phyloP scores from a whole-genome alignment of 441 rosid species.

The Gossypium davidsonii region DNA sequence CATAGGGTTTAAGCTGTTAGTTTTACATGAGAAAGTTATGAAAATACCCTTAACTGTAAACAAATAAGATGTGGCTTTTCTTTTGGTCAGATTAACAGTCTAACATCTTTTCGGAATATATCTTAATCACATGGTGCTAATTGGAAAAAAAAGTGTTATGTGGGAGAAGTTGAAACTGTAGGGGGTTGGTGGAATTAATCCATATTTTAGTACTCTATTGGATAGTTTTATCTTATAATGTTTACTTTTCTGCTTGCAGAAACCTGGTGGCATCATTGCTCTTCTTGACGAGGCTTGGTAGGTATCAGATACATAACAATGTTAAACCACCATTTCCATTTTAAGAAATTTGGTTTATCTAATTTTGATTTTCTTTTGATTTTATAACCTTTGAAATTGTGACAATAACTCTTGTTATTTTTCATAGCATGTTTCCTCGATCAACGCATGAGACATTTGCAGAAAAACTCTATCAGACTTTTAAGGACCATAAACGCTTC shows the following conservation, averaged over 20 bases:
- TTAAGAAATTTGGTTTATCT: neutral
- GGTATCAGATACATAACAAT: slow-evolving; percentile 18
- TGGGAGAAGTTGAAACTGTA: neutral
- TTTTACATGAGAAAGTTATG: neutral
- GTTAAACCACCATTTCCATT: slow-evolving; percentile 4
- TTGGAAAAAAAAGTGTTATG: neutral
- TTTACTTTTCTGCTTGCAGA: slow-evolving; percentile 51
- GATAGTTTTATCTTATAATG: slow-evolving; percentile 18
- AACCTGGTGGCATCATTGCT: slow-evolving; percentile 97
- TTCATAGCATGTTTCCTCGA: slow-evolving; percentile 89
- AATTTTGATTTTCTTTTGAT: neutral
- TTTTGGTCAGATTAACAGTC: neutral
- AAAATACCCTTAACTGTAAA: neutral
- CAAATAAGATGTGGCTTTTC: neutral
- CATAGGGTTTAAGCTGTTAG: neutral
- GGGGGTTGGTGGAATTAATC: neutral
- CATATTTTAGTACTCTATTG: neutral
- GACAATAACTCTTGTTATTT: slow-evolving; percentile 18
- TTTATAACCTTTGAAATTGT: slow-evolving; percentile 5
- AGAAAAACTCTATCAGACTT: slow-evolving; percentile 88
- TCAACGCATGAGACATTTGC: slow-evolving; percentile 95
- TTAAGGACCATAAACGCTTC: slow-evolving; percentile 84
- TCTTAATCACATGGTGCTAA: neutral
- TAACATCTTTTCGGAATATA: neutral
- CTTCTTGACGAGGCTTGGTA: slow-evolving; percentile 99